Conservation (phyloP, 2,329 filamentous ascomycete species). For the Hirsutella minnesotensis region DNA sequence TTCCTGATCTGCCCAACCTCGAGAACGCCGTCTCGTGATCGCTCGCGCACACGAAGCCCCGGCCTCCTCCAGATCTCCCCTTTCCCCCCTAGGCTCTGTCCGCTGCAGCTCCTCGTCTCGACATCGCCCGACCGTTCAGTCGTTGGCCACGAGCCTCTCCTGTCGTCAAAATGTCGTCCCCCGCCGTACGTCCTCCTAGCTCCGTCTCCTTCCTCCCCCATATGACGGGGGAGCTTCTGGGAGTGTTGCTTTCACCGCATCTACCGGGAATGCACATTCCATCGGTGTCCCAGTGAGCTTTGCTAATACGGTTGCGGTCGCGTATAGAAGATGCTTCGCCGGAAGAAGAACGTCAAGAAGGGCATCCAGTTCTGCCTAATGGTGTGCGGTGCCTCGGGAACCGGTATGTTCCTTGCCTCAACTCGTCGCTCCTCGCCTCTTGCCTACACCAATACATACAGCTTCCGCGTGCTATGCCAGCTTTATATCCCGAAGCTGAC, state of each 20-base stretch:
- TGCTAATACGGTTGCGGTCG: slow-evolving; percentile 13
- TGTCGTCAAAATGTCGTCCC: slow-evolving; percentile 13
- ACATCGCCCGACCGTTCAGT: neutral
- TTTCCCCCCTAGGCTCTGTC: neutral
- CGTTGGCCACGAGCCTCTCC: neutral
- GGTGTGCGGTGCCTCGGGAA: slow-evolving; percentile 98
- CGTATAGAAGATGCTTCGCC: slow-evolving; percentile 79
- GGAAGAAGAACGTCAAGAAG: slow-evolving; percentile 99
- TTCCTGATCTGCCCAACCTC: slow-evolving; percentile 4
- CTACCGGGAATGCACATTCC: neutral
- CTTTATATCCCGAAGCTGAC: neutral
- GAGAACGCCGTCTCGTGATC: slow-evolving; percentile 2
- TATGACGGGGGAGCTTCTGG: neutral
- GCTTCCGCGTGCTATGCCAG: too few species aligned
- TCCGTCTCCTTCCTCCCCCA: neutral
- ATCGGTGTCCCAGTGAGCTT: neutral
- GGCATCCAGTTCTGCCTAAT: slow-evolving; percentile 99
- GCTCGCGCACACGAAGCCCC: slow-evolving; percentile 1
- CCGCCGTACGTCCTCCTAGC: slow-evolving; percentile 10
- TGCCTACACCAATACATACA: too few species aligned
- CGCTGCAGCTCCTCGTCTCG: slow-evolving; percentile 1
- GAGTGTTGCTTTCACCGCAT: too few species aligned
- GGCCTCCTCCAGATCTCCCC: neutral
- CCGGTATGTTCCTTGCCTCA: slow-evolving; percentile 50
- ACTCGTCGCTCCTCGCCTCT: neutral